These are phyloP conservation scores for Apiospora phragmitis DNA, from an alignment of 2,329 filamentous ascomycete genomes.

Conservation along the genomic window DNA sequence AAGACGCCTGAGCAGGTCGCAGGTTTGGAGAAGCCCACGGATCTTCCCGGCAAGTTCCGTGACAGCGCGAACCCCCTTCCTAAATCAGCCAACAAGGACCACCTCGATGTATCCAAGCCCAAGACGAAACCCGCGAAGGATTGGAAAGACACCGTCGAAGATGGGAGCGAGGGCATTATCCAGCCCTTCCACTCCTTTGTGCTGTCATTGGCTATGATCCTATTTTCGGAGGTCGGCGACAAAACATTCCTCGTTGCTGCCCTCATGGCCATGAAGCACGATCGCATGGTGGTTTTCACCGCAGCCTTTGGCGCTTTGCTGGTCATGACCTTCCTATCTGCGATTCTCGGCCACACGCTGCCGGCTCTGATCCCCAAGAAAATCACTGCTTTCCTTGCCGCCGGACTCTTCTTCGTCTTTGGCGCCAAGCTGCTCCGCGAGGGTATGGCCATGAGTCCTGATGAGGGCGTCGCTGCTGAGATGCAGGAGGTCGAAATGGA, in stretches of 20 bases:
- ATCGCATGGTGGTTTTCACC: conserved; percentile 88
- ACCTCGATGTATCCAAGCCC: conserved; percentile 53
- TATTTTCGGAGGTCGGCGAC: conserved; percentile 95
- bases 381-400: conserved; percentile 86
- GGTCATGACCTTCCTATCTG: conserved; percentile 93
- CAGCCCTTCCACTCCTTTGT: conserved; percentile 85
- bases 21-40: conserved; percentile 73
- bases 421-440: conserved; percentile 82
- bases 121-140: conserved; percentile 32
- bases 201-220: conserved; percentile 94
- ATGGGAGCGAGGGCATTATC: conserved; percentile 61
- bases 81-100: conserved; percentile 64
- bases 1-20: conserved; percentile 40
- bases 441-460: conserved; percentile 82
- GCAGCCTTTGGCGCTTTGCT: conserved; percentile 91
- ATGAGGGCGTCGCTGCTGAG: conserved; percentile 92
- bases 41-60: conserved; percentile 77
- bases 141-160: conserved; percentile 41
- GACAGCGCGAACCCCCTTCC: conserved; percentile 72
- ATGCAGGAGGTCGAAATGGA: conserved; percentile 97
- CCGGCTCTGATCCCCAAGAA: conserved; percentile 86
- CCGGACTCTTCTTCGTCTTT: conserved; percentile 85
- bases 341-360: conserved; percentile 87
- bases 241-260: conserved; percentile 98
- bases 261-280: conserved; percentile 98